These are phyloP conservation scores for Metschnikowia hibisci DNA, from an alignment of 805 yeast genomes.

Conservation along the genomic window DNA sequence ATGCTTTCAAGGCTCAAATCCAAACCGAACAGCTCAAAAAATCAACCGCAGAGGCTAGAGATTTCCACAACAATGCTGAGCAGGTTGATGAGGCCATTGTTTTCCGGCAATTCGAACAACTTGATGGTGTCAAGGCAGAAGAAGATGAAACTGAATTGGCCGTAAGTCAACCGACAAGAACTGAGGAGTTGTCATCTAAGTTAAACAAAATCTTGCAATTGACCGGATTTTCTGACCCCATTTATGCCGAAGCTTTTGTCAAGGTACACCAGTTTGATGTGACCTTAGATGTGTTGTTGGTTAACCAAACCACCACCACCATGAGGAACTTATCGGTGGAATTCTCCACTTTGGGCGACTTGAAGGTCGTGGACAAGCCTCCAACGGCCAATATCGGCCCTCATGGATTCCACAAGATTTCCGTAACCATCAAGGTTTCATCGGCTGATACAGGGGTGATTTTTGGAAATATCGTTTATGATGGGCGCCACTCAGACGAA, in stretches of 20 bases:
- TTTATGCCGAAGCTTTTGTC: conserved; percentile 95
- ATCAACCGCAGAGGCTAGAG: conserved; percentile 53
- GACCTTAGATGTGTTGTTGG: conserved; percentile 86
- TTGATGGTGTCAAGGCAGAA: conserved; percentile 21
- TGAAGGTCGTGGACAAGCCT: conserved; percentile 91
- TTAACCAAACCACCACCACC: conserved; percentile 90
- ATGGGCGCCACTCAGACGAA: conserved; percentile 90
- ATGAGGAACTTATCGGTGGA: conserved; percentile 89
- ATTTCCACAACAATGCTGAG: conserved; percentile 59
- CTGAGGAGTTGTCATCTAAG: conserved; percentile 67
- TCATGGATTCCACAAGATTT: conserved; percentile 91
- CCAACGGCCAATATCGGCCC: conserved; percentile 89
- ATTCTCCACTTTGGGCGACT: conserved; percentile 93
- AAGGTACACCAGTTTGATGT: conserved; percentile 97
- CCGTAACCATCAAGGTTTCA: conserved; percentile 87
- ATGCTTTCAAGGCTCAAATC: conserved; percentile 74
- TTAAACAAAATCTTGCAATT: conserved; percentile 85
- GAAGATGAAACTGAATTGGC: conserved; percentile 52
- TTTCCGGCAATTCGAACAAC: conserved; percentile 72
- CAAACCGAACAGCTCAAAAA: conserved; percentile 55
- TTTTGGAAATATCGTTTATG: conserved; percentile 94
- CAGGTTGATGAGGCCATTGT: conserved; percentile 74
- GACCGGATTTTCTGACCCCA: conserved; percentile 98
- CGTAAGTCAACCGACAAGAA: conserved; percentile 50
- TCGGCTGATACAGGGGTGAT: conserved; percentile 98